Base-by-base conservation (phyloP, 2,329 filamentous ascomycete species). In the Fusarium camptoceras region DNA sequence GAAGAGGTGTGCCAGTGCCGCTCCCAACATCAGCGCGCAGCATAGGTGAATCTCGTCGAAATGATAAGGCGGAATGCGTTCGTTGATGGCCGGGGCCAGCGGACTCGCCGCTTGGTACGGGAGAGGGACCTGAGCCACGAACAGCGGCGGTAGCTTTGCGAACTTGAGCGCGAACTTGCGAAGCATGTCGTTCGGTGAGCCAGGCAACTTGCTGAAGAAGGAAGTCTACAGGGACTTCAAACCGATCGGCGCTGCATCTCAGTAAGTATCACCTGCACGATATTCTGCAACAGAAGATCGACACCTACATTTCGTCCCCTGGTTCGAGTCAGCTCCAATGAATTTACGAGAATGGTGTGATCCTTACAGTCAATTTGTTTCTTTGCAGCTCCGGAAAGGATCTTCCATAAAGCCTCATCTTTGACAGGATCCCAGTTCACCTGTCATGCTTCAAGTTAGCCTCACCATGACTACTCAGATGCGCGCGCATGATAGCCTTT, bases 131-230 rank as follows among this genome's bases (percentile, higher is more conserved):
- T 20, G 88, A 88, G 59, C 86, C 86, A 55, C 86, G 85, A 24
- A 84, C 85, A 5, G 85, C 84, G 9, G 86, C 86, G 5, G 87
- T 89, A 44, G 91, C 89, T 77, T 91, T 96, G 66, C 92, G 89
- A 84, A 98, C 94, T 81, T 98, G 94, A 22, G 92, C 94, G 71
- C 93, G 89, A 49, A 98, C 93, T 78, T 98, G 94, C 1, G 93
- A 92, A 28, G 97, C 88, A 81, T 98, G 94, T 54, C 93, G 87
- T 78, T 98, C 94, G 76, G 96, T 97, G 8, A 98, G 88, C 88
- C 94, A 97, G 79, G 94, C 94, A 68, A 94, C 94, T 81, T 99
- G 94, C 78, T 97, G 93, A 18, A 98, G 88, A 31, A 99, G 86
- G 76, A 98, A 98, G 42, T 94, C 87, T 61, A 97, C 89, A 27